Percentiles rank a stretch among this genome's conserved stretches.
Conservation (phyloP, 257 asterid species). For the Primulina eburnea region DNA sequence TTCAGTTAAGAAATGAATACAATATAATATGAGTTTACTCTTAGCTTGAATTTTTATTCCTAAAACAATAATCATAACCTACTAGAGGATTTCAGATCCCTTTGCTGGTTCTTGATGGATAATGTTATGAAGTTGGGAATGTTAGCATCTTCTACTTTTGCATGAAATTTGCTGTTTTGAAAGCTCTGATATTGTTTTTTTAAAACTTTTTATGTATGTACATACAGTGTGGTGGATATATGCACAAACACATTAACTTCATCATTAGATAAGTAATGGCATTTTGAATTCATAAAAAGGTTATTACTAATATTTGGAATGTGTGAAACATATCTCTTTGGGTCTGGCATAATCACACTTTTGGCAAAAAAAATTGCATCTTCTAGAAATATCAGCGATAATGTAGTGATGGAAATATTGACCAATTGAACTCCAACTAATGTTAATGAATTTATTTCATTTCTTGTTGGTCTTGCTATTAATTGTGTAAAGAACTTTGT, state of each 20-base stretch:
- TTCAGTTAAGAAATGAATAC: no score
- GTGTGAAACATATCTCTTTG: not conserved
- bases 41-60: no score
- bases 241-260: not conserved
- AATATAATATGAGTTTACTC: no score
- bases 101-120: not conserved
- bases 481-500: not conserved
- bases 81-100: no score
- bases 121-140: not conserved
- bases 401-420: not conserved
- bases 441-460: not conserved
- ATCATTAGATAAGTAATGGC: not conserved
- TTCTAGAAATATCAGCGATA: not conserved
- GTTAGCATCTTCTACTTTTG: not conserved
- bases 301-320: not conserved
- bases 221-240: not conserved
- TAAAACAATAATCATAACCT: no score
- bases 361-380: not conserved
- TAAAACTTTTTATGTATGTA: not conserved
- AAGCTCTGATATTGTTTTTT: not conserved
- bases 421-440: not conserved
- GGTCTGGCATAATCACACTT: not conserved
- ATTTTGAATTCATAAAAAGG: not conserved
- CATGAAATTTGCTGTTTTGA: not conserved
- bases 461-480: slow-evolving; percentile 11